These are phyloP conservation scores for Clitocybe nebularis DNA, from an alignment of 1,284 basidiomycete genomes.

Conservation along the genomic window DNA sequence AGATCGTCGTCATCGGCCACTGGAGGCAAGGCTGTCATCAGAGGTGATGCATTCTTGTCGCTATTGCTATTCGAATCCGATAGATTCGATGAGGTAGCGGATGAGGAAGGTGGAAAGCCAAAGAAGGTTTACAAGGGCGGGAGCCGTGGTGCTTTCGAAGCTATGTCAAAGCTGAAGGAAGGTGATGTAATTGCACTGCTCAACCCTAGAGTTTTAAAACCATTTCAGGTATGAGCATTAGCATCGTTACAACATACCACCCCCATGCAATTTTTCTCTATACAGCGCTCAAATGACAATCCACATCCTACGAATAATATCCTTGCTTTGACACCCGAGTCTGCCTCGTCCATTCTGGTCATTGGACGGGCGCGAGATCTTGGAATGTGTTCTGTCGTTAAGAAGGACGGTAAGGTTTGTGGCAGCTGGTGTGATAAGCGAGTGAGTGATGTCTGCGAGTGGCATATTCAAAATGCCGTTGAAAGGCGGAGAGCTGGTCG, in stretches of 20 bases:
- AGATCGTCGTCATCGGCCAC: conserved; percentile 48
- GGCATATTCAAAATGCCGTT: conserved; percentile 81
- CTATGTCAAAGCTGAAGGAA: conserved; percentile 78
- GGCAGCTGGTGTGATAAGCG: conserved; percentile 85
- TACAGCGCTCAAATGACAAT: conserved; percentile 46
- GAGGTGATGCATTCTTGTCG: conserved; percentile 82
- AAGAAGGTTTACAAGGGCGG: conserved; percentile 80
- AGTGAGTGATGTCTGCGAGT: conserved; percentile 84
- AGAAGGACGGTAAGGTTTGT: conserved; percentile 79
- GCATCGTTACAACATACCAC: neutral
- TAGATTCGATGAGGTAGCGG: conserved; percentile 48
- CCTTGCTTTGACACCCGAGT: conserved; percentile 84
- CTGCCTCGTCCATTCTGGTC: conserved; percentile 73
- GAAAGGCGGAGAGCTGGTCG: conserved; percentile 66
- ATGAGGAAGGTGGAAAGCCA: conserved; percentile 44
- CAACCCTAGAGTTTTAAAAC: conserved; percentile 85
- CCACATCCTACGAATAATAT: conserved; percentile 80
- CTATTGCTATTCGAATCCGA: conserved; percentile 90
- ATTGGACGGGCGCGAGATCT: conserved; percentile 87
- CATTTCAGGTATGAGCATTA: conserved; percentile 61
- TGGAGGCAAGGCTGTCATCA: conserved; percentile 50
- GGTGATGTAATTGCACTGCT: conserved; percentile 89
- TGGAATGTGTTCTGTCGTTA: conserved; percentile 75
- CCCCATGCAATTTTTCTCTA: neutral
- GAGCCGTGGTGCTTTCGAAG: conserved; percentile 89